Base-by-base conservation (phyloP, 768 basidiomycete genomes). In the Hygrocybe coccinea region DNA sequence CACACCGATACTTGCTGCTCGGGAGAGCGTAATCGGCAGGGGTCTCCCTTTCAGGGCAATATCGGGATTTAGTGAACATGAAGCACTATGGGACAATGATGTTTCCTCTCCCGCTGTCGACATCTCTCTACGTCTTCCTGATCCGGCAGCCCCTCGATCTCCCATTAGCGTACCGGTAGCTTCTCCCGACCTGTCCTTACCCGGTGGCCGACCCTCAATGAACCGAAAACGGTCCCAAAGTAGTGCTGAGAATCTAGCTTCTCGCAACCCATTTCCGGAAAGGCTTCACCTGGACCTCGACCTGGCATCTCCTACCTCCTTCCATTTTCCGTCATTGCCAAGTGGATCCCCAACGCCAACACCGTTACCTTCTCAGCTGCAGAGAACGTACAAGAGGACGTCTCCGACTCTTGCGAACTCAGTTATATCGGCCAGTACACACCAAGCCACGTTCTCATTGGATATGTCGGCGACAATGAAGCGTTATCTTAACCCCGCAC, bases 401-500 rank as follows among this genome's bases (percentile, higher is more conserved):
- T 72, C 74, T 5, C 72, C 72, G 2, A 72, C 70, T 2, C 68
- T 69, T 59, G 47, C 62, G 5, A 64, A 65, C 60, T 24, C 67
- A 15, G 68, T 68, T 63, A 9, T 17, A 11, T 34, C 59, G 5
- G 67, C 71, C 17, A 69, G 60, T 52, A 60, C 71, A n/a, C 83
- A 82, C 65, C 84, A 79, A 58, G 76, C 81, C 36, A 80, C 82
- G 12, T 76, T 75, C 60, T 85, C 84, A 0, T 67, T 85, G 19
- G 84, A 85, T 63, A 74, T 70, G 0, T 66, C 75, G 6, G 66
- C 29, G 2, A 22, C 19, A 10, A n/a, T 70, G 24, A 67, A 73
- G 17, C 33, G 65, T 22, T 62, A 65, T 41, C 69, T 66, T 33
- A 58, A 60, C 22, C 59, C 62, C 34, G 50, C 58, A 11, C 62